Conservation (phyloP, 2,329 filamentous ascomycete species). For the Simplicillium sp. region DNA sequence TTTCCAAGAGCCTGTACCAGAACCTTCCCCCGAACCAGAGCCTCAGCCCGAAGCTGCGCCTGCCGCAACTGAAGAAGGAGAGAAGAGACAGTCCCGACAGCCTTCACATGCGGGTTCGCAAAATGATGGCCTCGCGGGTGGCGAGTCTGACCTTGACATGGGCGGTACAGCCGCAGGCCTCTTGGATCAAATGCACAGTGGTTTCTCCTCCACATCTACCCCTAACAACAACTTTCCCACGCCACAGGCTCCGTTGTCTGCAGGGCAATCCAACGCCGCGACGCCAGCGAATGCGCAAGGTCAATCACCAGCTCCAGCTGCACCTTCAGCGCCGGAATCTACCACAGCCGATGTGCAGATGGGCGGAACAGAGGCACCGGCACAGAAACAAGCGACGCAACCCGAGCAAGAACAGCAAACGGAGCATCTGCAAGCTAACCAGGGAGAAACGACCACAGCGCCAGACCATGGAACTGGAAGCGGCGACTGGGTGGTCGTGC, state of each 20-base stretch:
- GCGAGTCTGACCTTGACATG: conserved; percentile 57
- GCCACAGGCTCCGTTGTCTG: conserved; percentile 49
- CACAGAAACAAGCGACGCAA: conserved; percentile 14
- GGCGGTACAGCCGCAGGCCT: conserved; percentile 53
- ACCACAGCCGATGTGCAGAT: conserved; percentile 32
- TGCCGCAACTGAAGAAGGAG: conserved; percentile 10
- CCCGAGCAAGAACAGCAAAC: background rate
- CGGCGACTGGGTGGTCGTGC: conserved; percentile 69
- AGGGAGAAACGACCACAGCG: conserved; percentile 26
- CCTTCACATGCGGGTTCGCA: conserved; percentile 46
- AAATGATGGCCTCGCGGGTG: conserved; percentile 43
- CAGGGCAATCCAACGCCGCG: conserved; percentile 43
- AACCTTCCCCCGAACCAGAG: conserved; percentile 25
- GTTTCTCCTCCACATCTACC: conserved; percentile 49
- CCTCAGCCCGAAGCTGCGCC: conserved; percentile 12
- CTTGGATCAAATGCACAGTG: conserved; percentile 61
- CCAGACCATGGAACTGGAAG: conserved; percentile 40
- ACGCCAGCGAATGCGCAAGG: conserved; percentile 43
- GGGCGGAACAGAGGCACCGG: conserved; percentile 38
- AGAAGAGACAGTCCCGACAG: conserved; percentile 36
- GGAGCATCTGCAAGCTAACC: background rate
- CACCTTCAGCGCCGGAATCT: conserved; percentile 10
- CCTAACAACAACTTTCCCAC: conserved; percentile 51
- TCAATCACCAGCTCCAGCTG: conserved; percentile 32
- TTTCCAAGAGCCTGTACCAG: conserved; percentile 50